These are phyloP conservation scores for Russula abietina DNA, from an alignment of 768 basidiomycete species.

Conservation along the genomic window DNA sequence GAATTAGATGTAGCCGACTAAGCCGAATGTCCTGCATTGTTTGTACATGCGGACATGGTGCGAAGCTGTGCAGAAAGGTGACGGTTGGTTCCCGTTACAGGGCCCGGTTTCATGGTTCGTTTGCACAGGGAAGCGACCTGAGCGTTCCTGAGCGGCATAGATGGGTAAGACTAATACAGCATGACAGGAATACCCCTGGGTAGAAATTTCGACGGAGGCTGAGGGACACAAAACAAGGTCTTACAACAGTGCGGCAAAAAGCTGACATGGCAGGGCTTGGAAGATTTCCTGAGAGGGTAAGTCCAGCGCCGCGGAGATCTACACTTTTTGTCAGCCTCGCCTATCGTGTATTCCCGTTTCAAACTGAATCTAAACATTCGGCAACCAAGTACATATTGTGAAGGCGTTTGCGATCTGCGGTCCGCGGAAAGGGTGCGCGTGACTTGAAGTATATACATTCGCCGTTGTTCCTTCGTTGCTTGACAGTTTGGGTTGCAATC, in stretches of 20 bases:
- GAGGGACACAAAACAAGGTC: background rate
- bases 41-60: background rate
- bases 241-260: background rate
- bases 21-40: background rate
- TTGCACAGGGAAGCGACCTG: background rate
- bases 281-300: background rate
- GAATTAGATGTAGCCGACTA: background rate
- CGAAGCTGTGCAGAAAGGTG: background rate
- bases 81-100: background rate
- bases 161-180: background rate
- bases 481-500: background rate
- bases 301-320: background rate
- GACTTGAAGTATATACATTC: background rate
- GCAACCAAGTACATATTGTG: background rate
- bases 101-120: background rate
- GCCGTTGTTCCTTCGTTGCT: background rate
- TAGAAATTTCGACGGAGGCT: too few relatives aligned
- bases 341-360: background rate
- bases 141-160: background rate
- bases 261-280: too few relatives aligned
- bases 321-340: background rate
- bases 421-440: background rate
- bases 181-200: too few relatives aligned
- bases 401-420: too few relatives aligned
- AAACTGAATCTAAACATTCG: background rate